Evolutionary conservation across 2,329 filamentous ascomycete genomes (phyloP).

Genomic region (Fusarium nematophilum): DNA sequence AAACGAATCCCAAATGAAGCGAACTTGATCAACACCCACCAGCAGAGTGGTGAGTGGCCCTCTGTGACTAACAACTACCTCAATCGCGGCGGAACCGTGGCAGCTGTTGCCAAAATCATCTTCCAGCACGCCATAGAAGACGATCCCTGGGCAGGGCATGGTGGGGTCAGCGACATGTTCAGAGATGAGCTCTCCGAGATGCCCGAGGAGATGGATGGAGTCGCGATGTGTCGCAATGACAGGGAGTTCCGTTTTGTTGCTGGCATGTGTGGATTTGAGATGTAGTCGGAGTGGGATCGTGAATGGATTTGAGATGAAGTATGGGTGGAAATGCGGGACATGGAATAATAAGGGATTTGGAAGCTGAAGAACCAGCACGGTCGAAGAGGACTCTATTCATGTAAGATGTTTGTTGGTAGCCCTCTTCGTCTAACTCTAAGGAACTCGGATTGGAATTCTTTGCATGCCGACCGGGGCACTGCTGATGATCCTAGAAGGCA

Average conservation of each 20-base stretch:
- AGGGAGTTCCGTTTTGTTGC: slow-evolving; percentile 8
- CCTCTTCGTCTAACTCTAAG: no score
- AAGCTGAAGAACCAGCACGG: no score
- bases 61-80: not conserved
- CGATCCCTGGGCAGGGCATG: not conserved
- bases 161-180: not conserved
- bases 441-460: no score
- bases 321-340: no score
- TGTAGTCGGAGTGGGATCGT: not conserved
- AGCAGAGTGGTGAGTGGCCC: not conserved
- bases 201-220: not conserved
- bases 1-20: not conserved
- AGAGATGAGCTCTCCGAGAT: not conserved
- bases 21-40: not conserved
- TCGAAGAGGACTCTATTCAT: no score
- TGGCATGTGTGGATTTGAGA: slow-evolving; percentile 11
- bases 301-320: not conserved
- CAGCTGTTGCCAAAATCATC: not conserved
- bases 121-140: not conserved
- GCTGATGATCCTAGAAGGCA: no score
- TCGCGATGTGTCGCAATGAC: slow-evolving; percentile 6
- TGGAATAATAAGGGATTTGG: no score
- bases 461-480: no score
- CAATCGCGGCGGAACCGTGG: not conserved
- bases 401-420: no score